Percentiles rank a stretch among this genome's conserved stretches.
phyloP scores from a whole-genome alignment of 1,284 basidiomycete genomes.

The Tilletia indica region DNA sequence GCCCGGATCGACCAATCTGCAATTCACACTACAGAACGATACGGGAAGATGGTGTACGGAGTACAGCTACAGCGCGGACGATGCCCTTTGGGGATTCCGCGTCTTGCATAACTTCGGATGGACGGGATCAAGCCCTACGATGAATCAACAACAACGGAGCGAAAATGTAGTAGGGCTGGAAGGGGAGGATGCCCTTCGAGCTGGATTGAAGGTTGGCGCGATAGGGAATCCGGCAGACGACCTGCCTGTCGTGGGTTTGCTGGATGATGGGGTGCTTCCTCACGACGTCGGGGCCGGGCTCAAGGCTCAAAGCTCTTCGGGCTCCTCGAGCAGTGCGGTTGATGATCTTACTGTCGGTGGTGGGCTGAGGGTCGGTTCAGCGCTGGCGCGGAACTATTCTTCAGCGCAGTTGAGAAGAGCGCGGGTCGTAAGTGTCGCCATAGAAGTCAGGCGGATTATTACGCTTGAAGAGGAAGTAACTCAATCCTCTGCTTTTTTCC shows the following conservation, averaged over 20 bases:
- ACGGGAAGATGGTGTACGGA: constrained; percentile 88
- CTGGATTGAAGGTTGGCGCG: constrained; percentile 33
- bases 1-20: constrained; percentile 60
- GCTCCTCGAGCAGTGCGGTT: background rate
- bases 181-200: background rate
- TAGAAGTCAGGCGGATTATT: too few relatives aligned
- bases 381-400: constrained; percentile 88
- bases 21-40: constrained; percentile 86
- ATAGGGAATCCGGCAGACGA: constrained; percentile 37
- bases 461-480: background rate
- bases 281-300: background rate
- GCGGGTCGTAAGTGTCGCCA: constrained; percentile 71
- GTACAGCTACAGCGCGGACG: constrained; percentile 90
- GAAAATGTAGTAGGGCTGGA: background rate
- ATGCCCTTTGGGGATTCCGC: constrained; percentile 84
- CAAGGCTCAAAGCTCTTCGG: background rate
- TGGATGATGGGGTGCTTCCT: background rate
- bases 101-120: constrained; percentile 84
- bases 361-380: constrained; percentile 81
- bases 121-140: background rate
- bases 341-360: constrained; percentile 58
- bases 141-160: background rate
- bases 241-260: constrained; percentile 32
- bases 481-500: constrained; percentile 1
- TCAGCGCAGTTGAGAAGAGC: constrained; percentile 87